Evolutionary conservation across 179 eudicot genomes (phyloP).

Genomic region (Spinacia oleracea): DNA sequence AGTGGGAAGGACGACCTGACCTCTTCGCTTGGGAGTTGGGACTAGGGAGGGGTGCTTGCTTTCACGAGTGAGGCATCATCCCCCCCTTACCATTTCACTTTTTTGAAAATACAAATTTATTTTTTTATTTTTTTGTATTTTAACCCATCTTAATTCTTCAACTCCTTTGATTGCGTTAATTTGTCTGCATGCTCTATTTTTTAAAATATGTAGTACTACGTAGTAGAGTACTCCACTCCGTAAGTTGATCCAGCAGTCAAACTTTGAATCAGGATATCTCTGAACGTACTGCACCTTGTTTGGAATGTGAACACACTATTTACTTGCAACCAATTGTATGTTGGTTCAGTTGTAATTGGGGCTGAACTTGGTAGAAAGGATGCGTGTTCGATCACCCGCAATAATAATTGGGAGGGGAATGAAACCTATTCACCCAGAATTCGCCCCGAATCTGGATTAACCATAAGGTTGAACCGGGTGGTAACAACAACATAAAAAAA

Average conservation of each 20-base stretch:
- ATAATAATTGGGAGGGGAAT: too few species aligned
- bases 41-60: neutral
- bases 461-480: too few species aligned
- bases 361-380: too few species aligned
- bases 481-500: too few species aligned
- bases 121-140: neutral
- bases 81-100: neutral
- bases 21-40: neutral
- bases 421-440: too few species aligned
- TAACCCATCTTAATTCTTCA: neutral
- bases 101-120: neutral
- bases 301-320: neutral
- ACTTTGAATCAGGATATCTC: constrained; percentile 18
- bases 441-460: too few species aligned
- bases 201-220: neutral
- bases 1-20: constrained; percentile 11
- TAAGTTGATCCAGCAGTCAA: too few species aligned
- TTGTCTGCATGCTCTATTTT: neutral
- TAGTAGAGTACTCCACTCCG: too few species aligned
- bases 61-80: constrained; percentile 22
- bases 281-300: constrained; percentile 2
- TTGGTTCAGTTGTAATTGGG: too few species aligned
- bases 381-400: too few species aligned
- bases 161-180: constrained; percentile 17
- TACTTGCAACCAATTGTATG: too few species aligned